Evolutionary conservation across 805 yeast species (phyloP).

Genomic region (Cyberlindnera misumaiensis): DNA sequence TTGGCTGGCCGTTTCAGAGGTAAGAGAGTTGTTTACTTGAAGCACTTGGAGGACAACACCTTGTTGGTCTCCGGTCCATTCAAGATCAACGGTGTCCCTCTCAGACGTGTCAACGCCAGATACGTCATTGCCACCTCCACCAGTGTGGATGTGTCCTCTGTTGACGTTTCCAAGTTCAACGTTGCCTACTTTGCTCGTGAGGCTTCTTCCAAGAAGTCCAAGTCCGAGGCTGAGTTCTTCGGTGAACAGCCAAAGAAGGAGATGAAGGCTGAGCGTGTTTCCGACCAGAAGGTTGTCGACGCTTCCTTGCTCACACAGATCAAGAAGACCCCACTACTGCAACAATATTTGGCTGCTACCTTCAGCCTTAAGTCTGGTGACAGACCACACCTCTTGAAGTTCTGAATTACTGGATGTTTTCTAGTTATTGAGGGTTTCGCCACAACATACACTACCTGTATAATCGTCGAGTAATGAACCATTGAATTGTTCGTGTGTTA

Average conservation of each 20-base stretch:
- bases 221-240: constrained; percentile 91
- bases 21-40: constrained; percentile 97
- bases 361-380: constrained; percentile 98
- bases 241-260: constrained; percentile 76
- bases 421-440: background rate
- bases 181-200: constrained; percentile 96
- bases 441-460: constrained; percentile 12
- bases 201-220: constrained; percentile 73
- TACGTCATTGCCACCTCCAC: constrained; percentile 99
- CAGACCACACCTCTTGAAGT: constrained; percentile 96
- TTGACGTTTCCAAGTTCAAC: constrained; percentile 86
- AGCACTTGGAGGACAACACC: constrained; percentile 97
- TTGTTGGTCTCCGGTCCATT: constrained; percentile 97
- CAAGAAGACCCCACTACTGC: constrained; percentile 95
- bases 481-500: constrained; percentile 18
- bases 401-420: constrained; percentile 44
- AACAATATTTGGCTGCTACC: constrained; percentile 92
- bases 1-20: constrained; percentile 99
- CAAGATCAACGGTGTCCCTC: constrained; percentile 99
- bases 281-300: constrained; percentile 96
- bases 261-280: constrained; percentile 87
- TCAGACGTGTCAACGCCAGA: constrained; percentile 98
- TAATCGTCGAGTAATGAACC: constrained; percentile 20
- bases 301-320: constrained; percentile 86
- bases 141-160: constrained; percentile 68